A percentile compares a stretch with the other conserved stretches of the same genome.
phyloP scores from a whole-genome alignment of 495 filamentous ascomycete species.

The Aspergillus bertholletiae region DNA sequence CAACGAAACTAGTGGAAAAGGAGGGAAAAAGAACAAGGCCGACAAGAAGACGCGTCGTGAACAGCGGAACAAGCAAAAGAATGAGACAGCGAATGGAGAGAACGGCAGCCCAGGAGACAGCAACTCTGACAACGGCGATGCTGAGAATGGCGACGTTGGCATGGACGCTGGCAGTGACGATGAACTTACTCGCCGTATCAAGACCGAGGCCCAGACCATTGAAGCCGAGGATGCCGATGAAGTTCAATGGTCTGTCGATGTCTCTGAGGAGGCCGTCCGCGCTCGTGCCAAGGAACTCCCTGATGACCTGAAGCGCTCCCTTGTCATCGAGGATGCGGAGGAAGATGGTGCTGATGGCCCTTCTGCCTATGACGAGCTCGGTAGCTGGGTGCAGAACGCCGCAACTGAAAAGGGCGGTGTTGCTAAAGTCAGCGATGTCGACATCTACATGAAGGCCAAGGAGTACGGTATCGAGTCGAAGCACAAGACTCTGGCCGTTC shows the following conservation, averaged over 20 bases:
- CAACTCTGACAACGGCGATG: constrained; percentile 60
- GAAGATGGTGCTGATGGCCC: constrained; percentile 81
- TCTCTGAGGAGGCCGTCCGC: constrained; percentile 90
- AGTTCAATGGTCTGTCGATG: constrained; percentile 91
- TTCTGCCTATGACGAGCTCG: constrained; percentile 86
- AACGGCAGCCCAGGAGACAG: constrained; percentile 69
- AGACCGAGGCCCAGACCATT: constrained; percentile 73
- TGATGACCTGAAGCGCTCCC: constrained; percentile 82
- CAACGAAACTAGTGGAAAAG: constrained; percentile 75
- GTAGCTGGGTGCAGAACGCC: constrained; percentile 82
- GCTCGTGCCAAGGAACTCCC: constrained; percentile 89
- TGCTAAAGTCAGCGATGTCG: constrained; percentile 73
- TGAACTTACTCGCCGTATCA: constrained; percentile 86
- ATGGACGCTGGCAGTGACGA: constrained; percentile 85
- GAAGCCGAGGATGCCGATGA: constrained; percentile 66
- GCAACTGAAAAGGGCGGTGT: constrained; percentile 69
- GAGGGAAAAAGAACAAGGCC: constrained; percentile 92
- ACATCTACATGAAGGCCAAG: constrained; percentile 93
- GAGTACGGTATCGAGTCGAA: constrained; percentile 91
- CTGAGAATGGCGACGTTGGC: constrained; percentile 65
- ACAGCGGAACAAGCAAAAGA: constrained; percentile 66
- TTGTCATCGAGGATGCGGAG: constrained; percentile 79
- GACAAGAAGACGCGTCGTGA: constrained; percentile 77
- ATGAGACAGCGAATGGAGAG: constrained; percentile 58
- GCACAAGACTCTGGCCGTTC: constrained; percentile 87